These are phyloP conservation scores for Aschersonia sp. DNA, from an alignment of 2,329 filamentous ascomycete species.

Conservation along the genomic window DNA sequence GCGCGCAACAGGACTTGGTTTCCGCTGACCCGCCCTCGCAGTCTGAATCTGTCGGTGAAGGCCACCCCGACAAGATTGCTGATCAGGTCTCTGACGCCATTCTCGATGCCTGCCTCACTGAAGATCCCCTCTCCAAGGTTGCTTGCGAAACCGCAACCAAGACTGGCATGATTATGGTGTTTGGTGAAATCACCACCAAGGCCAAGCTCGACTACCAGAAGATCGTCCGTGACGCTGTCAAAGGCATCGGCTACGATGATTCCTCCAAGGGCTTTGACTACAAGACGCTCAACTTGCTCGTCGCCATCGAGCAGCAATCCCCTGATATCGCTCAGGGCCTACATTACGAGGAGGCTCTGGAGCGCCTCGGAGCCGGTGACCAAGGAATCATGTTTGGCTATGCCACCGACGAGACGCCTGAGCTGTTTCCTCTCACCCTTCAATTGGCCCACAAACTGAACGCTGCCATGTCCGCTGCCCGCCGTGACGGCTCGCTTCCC, in stretches of 20 bases:
- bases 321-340: conserved; percentile 98
- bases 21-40: conserved; percentile 16
- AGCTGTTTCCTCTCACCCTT: conserved; percentile 88
- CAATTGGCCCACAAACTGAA: conserved; percentile 96
- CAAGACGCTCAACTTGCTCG: conserved; percentile 98
- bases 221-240: conserved; percentile 85
- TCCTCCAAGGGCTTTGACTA: conserved; percentile 98
- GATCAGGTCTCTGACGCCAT: conserved; percentile 98
- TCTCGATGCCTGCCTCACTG: conserved; percentile 89
- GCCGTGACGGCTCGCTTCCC: conserved; percentile 71
- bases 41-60: conserved; percentile 82
- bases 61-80: conserved; percentile 92
- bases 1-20: not conserved
- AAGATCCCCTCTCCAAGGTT: conserved; percentile 96
- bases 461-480: conserved; percentile 79
- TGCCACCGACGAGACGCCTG: conserved; percentile 96
- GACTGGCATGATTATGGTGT: conserved; percentile 99
- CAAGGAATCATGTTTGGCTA: conserved; percentile 99
- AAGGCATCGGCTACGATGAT: conserved; percentile 97
- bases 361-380: conserved; percentile 96
- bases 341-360: conserved; percentile 92
- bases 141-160: conserved; percentile 99
- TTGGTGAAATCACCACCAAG: conserved; percentile 97
- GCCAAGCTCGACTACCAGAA: conserved; percentile 94
- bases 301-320: conserved; percentile 98